phyloP scores from a whole-genome alignment of 1,284 basidiomycete species.

The Phellopilus nigrolimitatus region DNA sequence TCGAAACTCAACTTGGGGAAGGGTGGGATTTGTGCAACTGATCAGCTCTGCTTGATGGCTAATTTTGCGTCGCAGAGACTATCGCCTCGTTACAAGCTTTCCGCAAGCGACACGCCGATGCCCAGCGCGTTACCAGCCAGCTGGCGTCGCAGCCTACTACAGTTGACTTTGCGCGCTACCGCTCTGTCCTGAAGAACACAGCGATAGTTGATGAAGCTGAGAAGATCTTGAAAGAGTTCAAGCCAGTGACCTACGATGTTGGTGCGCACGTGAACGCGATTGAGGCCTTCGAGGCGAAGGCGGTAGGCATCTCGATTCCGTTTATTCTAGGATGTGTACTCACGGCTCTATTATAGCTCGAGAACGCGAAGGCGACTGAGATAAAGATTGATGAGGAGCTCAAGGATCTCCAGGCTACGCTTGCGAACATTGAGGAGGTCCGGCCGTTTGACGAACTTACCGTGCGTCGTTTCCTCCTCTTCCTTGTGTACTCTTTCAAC shows the following conservation, averaged over 20 bases:
- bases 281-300: slow-evolving; percentile 95
- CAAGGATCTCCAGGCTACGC: slow-evolving; percentile 87
- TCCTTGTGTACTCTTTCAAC: slow-evolving; percentile 3
- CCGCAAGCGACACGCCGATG: slow-evolving; percentile 92
- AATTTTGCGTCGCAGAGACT: slow-evolving; percentile 57
- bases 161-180: slow-evolving; percentile 90
- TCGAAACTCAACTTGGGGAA: slow-evolving; percentile 88
- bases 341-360: slow-evolving; percentile 51
- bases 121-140: slow-evolving; percentile 71
- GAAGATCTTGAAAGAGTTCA: slow-evolving; percentile 87
- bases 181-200: slow-evolving; percentile 88
- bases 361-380: slow-evolving; percentile 88
- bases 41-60: background rate
- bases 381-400: slow-evolving; percentile 92
- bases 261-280: slow-evolving; percentile 90
- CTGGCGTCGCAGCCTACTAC: slow-evolving; percentile 74
- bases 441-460: slow-evolving; percentile 98
- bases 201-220: slow-evolving; percentile 90
- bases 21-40: slow-evolving; percentile 45
- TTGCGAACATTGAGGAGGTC: slow-evolving; percentile 96
- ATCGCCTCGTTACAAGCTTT: slow-evolving; percentile 88
- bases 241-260: slow-evolving; percentile 96
- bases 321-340: slow-evolving; percentile 7
- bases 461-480: slow-evolving; percentile 40
- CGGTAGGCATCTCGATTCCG: slow-evolving; percentile 51